Base-by-base conservation (phyloP, 495 filamentous ascomycete species). In the Friedmanniomyces simplex region DNA sequence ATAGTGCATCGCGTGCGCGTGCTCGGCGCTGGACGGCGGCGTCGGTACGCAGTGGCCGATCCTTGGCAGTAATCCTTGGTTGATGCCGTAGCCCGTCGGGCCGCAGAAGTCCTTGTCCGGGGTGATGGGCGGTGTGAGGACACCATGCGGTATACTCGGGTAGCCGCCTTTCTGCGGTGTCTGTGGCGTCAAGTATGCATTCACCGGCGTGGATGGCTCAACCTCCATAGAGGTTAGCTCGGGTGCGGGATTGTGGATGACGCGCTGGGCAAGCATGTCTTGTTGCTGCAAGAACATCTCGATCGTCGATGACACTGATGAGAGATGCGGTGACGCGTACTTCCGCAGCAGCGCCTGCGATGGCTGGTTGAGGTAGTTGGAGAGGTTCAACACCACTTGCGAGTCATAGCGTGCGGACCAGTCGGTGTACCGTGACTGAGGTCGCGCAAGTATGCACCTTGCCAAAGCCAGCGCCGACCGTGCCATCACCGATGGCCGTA, bases 91-190 rank as follows among this genome's bases (percentile, higher is more conserved):
- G 30, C 51, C 55, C n/a, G 49, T 50, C 12, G 62, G 37, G 16
- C 50, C 59, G 16, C 46, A 52, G 50, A 68, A 65, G 56, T 71
- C 67, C 55, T 69, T 69, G 41, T 94, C 89, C n/a, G 93, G 93
- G 0, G 94, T 97, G 67, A 97, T 95, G 2, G 93, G 93, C 20
- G 93, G 93, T 22, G 93, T 97, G 56, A 93, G 81, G 68, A 91
- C 91, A 22, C 91, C 94, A 66, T 89, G 81, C 14, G 83, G 81
- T 56, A 86, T 77, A 28, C 79, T 77, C 30, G 77, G 71, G 75
- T 61, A 80, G 75, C 47, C 82, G 76, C 79, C 78, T 76, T 98
- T 98, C 67, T 91, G 86, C 22, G 93, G 94, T 10, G 93, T 97
- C 80, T 85, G 67, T 79, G 82, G 62, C 73, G 76, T 58, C 75